Base-by-base conservation (phyloP, 1,284 basidiomycete genomes). In the Megacollybia platyphylla region DNA sequence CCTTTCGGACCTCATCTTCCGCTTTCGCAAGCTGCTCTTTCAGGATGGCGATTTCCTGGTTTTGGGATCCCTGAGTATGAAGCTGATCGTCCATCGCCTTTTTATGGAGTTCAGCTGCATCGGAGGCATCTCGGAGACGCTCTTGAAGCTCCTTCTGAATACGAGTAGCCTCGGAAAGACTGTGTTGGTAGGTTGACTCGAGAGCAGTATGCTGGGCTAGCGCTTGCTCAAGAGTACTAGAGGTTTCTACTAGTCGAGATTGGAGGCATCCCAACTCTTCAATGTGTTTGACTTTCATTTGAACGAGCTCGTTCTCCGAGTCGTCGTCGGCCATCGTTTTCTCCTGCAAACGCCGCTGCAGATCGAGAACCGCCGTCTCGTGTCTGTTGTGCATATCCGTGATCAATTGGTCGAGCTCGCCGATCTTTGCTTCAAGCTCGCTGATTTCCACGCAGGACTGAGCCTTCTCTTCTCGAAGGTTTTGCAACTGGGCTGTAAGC, bases 191-290 rank as follows among this genome's bases (percentile, higher is more conserved):
- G 13, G 42, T 42, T 9, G 49, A 45, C 40, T 58, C 52, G 7
- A 48, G 51, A 6, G 59, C 56, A 5, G 49, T 51, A 40, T 60
- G 57, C 5, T 54, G 52, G 24, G 55, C 50, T 39, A 54, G 53
- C 11, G 60, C 50, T 24, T 60, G 56, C 39, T 64, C 58, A 13
- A 71, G 54, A 24, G 64, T 54, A 9, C 51, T 56, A 9, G 52
- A 51, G 5, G 59, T 52, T 28, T 57, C 54, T 4, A 54, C 54
- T 13, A 73, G 55, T 31, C 55, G 63, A 13, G 51, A 49, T 40
- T 67, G 63, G 7, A 71, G 50, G 5, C 48, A 48, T 2, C 54
- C 55, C 32, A 70, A 47, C 40, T 70, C 67, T 34, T 62, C 58
- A 3, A 60, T 54, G 41, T 70, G 65, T 37, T 59, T 57, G 36